phyloP scores from a whole-genome alignment of 148 eudicot genomes.

The Bassia scoparia region DNA sequence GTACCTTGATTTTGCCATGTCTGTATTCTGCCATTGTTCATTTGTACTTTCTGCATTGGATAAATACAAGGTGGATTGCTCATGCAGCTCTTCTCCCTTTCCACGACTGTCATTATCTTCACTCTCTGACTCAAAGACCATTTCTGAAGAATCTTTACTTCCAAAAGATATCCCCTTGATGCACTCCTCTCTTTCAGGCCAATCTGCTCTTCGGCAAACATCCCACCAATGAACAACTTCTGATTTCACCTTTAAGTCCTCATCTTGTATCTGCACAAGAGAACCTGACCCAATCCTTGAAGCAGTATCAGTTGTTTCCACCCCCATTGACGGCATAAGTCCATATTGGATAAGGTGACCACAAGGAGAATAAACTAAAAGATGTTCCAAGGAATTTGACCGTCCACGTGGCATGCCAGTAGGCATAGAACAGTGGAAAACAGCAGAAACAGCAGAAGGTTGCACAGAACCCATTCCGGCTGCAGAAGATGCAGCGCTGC shows the following conservation, averaged over 20 bases:
- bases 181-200: slow-evolving; percentile 82
- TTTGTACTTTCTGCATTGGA: slow-evolving; percentile 92
- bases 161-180: slow-evolving; percentile 44
- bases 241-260: slow-evolving; percentile 66
- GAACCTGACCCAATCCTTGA: slow-evolving; percentile 45
- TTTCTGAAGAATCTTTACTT: slow-evolving; percentile 35
- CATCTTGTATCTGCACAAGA: slow-evolving; percentile 57
- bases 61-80: slow-evolving; percentile 63
- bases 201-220: slow-evolving; percentile 93
- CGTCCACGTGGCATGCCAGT: slow-evolving; percentile 32
- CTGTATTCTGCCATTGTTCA: slow-evolving; percentile 57
- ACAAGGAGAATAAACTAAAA: slow-evolving; percentile 82
- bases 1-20: slow-evolving; percentile 89
- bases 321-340: slow-evolving; percentile 60
- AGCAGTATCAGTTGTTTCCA: slow-evolving; percentile 51
- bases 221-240: slow-evolving; percentile 95
- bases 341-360: slow-evolving; percentile 88
- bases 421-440: slow-evolving; percentile 59
- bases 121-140: slow-evolving; percentile 35
- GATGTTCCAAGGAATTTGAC: slow-evolving; percentile 58
- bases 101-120: slow-evolving; percentile 39
- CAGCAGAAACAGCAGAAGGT: slow-evolving; percentile 73
- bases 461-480: slow-evolving; percentile 69
- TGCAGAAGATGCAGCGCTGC: slow-evolving; percentile 92
- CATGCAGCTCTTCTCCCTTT: slow-evolving; percentile 48